Percentiles rank a stretch among this genome's conserved stretches.
Conservation (phyloP, 2,329 filamentous ascomycete species). For the Parastagonospora avenae region DNA sequence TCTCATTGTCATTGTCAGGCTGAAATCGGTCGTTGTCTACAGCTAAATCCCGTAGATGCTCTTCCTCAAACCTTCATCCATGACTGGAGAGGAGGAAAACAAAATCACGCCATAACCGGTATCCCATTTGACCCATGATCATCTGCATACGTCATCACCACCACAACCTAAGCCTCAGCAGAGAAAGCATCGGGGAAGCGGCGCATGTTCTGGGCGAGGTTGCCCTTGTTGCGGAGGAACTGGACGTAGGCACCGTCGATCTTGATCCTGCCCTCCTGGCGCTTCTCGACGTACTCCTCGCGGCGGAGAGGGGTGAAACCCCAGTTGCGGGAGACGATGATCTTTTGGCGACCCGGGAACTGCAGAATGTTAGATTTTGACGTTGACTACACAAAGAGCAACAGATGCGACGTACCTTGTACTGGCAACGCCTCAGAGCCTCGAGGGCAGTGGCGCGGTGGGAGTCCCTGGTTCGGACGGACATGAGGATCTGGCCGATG, state of each 20-base stretch:
- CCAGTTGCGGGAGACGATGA: slow-evolving; percentile 99
- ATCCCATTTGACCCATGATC: slow-evolving; percentile 43
- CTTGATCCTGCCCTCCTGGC: slow-evolving; percentile 90
- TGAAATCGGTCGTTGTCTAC: slow-evolving; percentile 36
- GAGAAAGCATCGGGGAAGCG: slow-evolving; percentile 93
- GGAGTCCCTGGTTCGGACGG: slow-evolving; percentile 93
- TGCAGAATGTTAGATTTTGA: slow-evolving; percentile 15
- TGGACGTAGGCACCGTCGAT: slow-evolving; percentile 99
- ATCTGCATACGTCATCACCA: slow-evolving; percentile 27
- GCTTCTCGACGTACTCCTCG: slow-evolving; percentile 96
- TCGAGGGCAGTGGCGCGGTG: slow-evolving; percentile 93
- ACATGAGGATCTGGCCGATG: slow-evolving; percentile 99
- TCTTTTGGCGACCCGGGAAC: slow-evolving; percentile 99
- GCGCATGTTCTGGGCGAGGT: slow-evolving; percentile 83
- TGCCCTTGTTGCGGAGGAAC: slow-evolving; percentile 95
- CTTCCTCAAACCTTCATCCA: slow-evolving; percentile 38
- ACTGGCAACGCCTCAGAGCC: slow-evolving; percentile 98
- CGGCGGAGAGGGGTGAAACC: slow-evolving; percentile 98
- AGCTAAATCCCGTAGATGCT: slow-evolving; percentile 27
- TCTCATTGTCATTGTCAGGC: slow-evolving; percentile 44
- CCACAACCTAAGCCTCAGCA: slow-evolving; percentile 39
- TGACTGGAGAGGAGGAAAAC: slow-evolving; percentile 39
- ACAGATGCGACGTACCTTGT: slow-evolving; percentile 66
- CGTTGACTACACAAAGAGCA: not conserved
- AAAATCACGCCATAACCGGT: slow-evolving; percentile 46